Evolutionary conservation across 208 protist genomes (phyloP), one percentile per base, ranked within the genome.

Genomic region (Leptomonas seymouri): DNA sequence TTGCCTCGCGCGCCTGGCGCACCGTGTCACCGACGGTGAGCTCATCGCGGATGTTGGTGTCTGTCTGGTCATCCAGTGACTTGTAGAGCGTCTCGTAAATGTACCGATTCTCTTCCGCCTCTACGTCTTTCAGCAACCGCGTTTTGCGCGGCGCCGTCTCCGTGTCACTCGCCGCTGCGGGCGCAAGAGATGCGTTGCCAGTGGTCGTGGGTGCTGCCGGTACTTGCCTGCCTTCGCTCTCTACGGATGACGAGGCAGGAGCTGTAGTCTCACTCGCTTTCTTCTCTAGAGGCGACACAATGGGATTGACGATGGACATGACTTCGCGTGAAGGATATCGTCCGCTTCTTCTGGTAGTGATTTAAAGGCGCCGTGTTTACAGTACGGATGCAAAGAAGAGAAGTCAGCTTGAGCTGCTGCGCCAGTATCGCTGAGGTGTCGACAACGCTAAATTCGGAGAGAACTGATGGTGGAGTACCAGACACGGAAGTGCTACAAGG

Each of bases 51-150:
- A 80, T 72, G 28, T 49, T 54, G 5, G 23, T 64, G 42, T 81
- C 62, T 4, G 28, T 58, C 30, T 28, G 64, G n/a, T 79, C 71
- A 16, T 86, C 79, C 30, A 85, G 74, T 7, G 85, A 86, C 61
- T 74, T 70, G 73, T 95, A 95, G 8, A 93, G 79, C 1, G 70
- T 60, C 27, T 88, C 75, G 62, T 87, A 90, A 50, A 93, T 71
- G 39, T 70, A 70, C n/a, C 78, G 77, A 50, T 78, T 84, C 64
- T 95, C 90, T 21, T 90, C 74, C 20, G 54, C 67, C 79, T 93
- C 81, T 18, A 90, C 74, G 58, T 91, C 85, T 23, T 76, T 85
- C 30, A 95, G 55, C 21, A 77, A 46, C 20, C 85, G 85, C 39
- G 71, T 82, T 34, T 53, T 76, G 28, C 68, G 67, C 28, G 56